Conservation (phyloP, 768 basidiomycete genomes). For the Tulasnella sp. region DNA sequence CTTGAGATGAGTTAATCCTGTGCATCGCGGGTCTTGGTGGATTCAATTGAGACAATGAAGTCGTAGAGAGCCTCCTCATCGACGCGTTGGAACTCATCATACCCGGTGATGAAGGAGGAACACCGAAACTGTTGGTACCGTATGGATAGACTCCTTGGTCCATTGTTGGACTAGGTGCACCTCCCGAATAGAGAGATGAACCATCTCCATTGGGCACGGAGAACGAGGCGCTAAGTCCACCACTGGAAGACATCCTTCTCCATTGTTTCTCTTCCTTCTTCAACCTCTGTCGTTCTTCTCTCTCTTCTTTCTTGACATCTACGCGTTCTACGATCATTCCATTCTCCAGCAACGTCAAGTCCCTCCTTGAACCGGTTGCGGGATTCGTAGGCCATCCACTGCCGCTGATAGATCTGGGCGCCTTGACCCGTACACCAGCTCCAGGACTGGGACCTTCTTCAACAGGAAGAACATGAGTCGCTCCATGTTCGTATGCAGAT, state of each 20-base stretch:
- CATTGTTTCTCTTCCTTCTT: slow-evolving; percentile 54
- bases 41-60: neutral
- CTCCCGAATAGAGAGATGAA: neutral
- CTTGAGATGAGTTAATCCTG: neutral
- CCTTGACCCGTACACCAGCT: neutral
- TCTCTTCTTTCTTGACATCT: slow-evolving; percentile 52
- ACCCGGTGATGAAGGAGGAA: too few relatives aligned
- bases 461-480: slow-evolving; percentile 11
- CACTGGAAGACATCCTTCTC: slow-evolving; percentile 35
- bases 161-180: slow-evolving; percentile 9
- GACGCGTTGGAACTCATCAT: too few relatives aligned
- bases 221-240: neutral
- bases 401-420: neutral
- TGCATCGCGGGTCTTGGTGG: neutral
- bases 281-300: slow-evolving; percentile 50
- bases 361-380: slow-evolving; percentile 33
- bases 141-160: too few relatives aligned
- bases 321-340: slow-evolving; percentile 85
- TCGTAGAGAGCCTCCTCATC: slow-evolving; percentile 9
- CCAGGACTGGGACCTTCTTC: neutral
- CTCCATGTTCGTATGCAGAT: slow-evolving; percentile 60
- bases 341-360: slow-evolving; percentile 72
- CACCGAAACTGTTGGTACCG: too few relatives aligned
- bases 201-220: neutral
- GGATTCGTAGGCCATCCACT: neutral